Conservation (phyloP, 441 rosid genomes). For the Arabidopsis hybrid region DNA sequence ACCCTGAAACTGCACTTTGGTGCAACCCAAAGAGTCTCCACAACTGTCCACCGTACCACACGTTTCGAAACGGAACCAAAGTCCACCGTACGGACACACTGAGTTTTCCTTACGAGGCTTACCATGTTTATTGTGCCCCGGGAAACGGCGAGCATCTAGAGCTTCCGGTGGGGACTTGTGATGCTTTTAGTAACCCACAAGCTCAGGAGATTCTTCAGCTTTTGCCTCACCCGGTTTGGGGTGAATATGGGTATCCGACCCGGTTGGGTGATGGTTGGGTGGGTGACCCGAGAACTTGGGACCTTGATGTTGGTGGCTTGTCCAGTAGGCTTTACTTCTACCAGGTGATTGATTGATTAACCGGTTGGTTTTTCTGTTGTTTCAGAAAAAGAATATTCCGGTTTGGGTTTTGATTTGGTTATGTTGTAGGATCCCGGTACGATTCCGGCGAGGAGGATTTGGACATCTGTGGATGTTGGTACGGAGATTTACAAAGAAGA, state of each 20-base stretch:
- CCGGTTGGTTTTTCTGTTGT: too few species aligned
- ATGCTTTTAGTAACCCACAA: slow-evolving; percentile 73
- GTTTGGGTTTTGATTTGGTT: slow-evolving; percentile 24
- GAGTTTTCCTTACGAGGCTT: slow-evolving; percentile 69
- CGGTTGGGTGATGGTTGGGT: slow-evolving; percentile 68
- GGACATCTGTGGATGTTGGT: slow-evolving; percentile 69
- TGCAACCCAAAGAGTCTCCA: slow-evolving; percentile 47
- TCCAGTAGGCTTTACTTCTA: slow-evolving; percentile 69
- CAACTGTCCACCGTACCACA: slow-evolving; percentile 67
- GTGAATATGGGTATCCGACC: slow-evolving; percentile 66
- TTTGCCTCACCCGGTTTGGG: slow-evolving; percentile 75
- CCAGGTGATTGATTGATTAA: slow-evolving; percentile 52
- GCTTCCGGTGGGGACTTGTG: slow-evolving; percentile 58
- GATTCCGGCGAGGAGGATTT: slow-evolving; percentile 60
- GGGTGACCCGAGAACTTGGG: slow-evolving; percentile 72
- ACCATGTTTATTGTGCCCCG: slow-evolving; percentile 70
- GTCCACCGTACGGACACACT: slow-evolving; percentile 54
- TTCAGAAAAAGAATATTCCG: too few species aligned
- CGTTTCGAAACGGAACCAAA: slow-evolving; percentile 52
- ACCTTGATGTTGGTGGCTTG: slow-evolving; percentile 65
- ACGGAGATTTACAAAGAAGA: slow-evolving; percentile 64
- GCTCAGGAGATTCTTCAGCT: slow-evolving; percentile 69
- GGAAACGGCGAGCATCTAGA: slow-evolving; percentile 57
- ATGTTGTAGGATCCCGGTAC: slow-evolving; percentile 61
- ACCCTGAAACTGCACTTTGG: slow-evolving; percentile 55